A percentile compares a stretch with the other conserved stretches of the same genome.
phyloP scores from a whole-genome alignment of 371 early-diverging fungal species.

The Mucor irregularis region DNA sequence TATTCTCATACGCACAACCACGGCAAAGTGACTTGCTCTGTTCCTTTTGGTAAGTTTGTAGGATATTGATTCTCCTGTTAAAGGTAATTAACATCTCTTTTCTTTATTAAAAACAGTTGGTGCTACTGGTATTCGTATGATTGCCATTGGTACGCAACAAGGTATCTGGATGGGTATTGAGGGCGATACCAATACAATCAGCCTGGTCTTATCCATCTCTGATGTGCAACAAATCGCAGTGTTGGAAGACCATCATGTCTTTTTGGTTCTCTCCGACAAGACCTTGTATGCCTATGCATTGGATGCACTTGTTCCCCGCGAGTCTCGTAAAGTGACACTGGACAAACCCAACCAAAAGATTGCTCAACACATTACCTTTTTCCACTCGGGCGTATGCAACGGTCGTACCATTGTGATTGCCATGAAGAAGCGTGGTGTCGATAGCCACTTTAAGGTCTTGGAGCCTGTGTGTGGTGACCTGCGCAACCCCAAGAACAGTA shows the following conservation, averaged over 20 bases:
- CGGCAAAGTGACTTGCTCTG: slow-evolving; percentile 71
- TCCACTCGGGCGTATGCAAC: slow-evolving; percentile 70
- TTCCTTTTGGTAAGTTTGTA: slow-evolving; percentile 57
- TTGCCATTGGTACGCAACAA: slow-evolving; percentile 80
- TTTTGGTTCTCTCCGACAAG: slow-evolving; percentile 53
- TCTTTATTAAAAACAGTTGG: slow-evolving; percentile 30
- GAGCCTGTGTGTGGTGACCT: slow-evolving; percentile 47
- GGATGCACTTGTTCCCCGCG: slow-evolving; percentile 35
- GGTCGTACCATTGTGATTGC: slow-evolving; percentile 61
- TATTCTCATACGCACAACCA: slow-evolving; percentile 16
- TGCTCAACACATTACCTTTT: slow-evolving; percentile 68
- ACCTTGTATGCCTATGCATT: slow-evolving; percentile 60
- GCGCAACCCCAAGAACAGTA: slow-evolving; percentile 39
- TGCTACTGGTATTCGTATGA: slow-evolving; percentile 55
- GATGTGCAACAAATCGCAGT: slow-evolving; percentile 47
- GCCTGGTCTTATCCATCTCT: slow-evolving; percentile 26
- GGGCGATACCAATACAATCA: slow-evolving; percentile 39
- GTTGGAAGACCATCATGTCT: slow-evolving; percentile 38
- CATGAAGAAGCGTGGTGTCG: slow-evolving; percentile 54
- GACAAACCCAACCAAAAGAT: slow-evolving; percentile 53
- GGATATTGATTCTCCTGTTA: not conserved
- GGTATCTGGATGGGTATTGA: slow-evolving; percentile 69
- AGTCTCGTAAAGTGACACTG: slow-evolving; percentile 16
- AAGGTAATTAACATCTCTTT: not conserved
- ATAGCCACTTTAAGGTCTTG: slow-evolving; percentile 42